Evolutionary conservation across 2,329 filamentous ascomycete genomes (phyloP), one percentile per base, ranked within the genome.

Genomic region (Xylaria sp.): DNA sequence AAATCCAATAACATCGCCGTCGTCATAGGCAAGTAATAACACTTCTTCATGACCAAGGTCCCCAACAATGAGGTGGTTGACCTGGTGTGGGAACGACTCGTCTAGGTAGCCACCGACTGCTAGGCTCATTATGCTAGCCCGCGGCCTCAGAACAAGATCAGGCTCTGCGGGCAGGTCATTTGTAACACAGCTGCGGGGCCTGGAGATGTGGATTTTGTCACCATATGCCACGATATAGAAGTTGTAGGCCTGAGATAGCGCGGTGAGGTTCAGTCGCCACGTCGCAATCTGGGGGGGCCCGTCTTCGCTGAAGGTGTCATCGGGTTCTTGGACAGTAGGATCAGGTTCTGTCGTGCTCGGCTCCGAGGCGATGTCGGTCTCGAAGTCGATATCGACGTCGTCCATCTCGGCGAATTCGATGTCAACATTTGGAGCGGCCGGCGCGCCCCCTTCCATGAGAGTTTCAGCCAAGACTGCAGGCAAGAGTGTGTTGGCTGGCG

Each of bases 1-100:
- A 69, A 89, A 92, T 6, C 82, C 88, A 43, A 85, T 75, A 2
- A 92, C 81, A 66, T 93, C 90, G 6, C 90, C 90, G 57, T 91
- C 88, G 62, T 93, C 90, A 53, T 83, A 90, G 34, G 78, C 81
- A 40, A 86, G 73, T 3, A 91, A 70, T 4, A 93, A 62, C 24
- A 92, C 81, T 69, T 94, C 90, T 46, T 88, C 76, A 6, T 79
- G 73, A 0, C 90, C 90, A 11, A 93, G 72, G 43, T 88, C 81
- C 16, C 88, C 88, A 21, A 89, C 78, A 9, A 88, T 76, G 16
- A 92, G 73, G 59, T 88, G 82, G 64, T 92, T 93, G 44, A 90
- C 79, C 24, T 80, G 78, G 67, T 92, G 88, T 1, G 82, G 79
- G 7, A 73, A 72, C 0, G 48, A 21, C 0, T 55, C 56, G 52